phyloP scores from a whole-genome alignment of 208 protist genomes.

The Wallacemonas sp. region DNA sequence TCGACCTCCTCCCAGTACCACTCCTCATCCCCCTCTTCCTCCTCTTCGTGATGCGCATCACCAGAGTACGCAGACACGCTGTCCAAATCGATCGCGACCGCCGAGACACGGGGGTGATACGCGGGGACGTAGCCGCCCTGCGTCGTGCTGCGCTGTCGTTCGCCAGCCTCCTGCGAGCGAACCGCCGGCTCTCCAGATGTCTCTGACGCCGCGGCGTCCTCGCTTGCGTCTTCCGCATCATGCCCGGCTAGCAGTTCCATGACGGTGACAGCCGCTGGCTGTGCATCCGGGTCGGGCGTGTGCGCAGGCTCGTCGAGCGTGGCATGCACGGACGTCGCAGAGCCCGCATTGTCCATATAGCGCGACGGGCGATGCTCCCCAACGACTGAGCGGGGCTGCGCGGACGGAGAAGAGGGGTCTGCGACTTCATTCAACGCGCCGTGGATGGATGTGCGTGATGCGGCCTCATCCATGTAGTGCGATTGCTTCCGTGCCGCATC shows the following conservation, averaged over 20 bases:
- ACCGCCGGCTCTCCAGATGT: no score
- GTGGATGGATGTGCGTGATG: slow-evolving; percentile 1
- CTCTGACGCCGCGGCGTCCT: no score
- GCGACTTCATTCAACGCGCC: not conserved
- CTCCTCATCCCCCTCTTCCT: slow-evolving; percentile 4
- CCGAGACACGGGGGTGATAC: slow-evolving; percentile 7
- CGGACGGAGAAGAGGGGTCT: not conserved
- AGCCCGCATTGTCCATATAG: not conserved
- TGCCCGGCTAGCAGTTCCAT: not conserved
- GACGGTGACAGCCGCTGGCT: not conserved
- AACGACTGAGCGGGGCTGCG: not conserved
- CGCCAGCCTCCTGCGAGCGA: not conserved
- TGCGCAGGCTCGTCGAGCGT: not conserved
- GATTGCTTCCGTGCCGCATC: slow-evolving; percentile 6
- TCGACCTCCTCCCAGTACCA: slow-evolving; percentile 18
- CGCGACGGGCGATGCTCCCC: not conserved
- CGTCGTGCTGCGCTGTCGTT: no score
- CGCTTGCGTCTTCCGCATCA: not conserved
- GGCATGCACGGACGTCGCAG: not conserved
- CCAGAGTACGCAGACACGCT: slow-evolving; percentile 7
- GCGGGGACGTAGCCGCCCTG: slow-evolving; percentile 1
- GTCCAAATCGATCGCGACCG: slow-evolving; percentile 11
- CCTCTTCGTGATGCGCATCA: not conserved
- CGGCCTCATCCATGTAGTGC: slow-evolving; percentile 7
- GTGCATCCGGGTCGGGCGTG: no score